Base-by-base conservation (phyloP, 495 filamentous ascomycete genomes). In the Stereocaulon alpinum region DNA sequence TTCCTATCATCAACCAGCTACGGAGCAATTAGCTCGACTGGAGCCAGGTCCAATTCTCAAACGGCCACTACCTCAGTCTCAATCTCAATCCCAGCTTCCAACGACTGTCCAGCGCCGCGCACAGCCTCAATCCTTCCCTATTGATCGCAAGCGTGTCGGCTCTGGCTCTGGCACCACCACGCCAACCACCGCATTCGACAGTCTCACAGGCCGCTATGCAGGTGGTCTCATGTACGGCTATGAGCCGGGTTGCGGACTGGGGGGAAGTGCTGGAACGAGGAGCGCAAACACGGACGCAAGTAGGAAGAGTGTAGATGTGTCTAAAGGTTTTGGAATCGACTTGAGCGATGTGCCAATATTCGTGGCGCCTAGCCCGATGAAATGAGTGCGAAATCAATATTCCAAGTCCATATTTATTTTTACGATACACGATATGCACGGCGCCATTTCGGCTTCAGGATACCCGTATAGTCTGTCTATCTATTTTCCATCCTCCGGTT, bases 151-250 rank as follows among this genome's bases (percentile, higher is more conserved):
- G 11, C 47, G 58, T 18, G 18, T 60, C 15, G 49, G 58, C 41
- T 60, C 58, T 37, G 34, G 34, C 12, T 37, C 34, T 27, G 30
- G 49, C 29, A 29, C 29, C 18, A 53, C 59, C 18, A 40, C 37
- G 14, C 45, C 40, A 27, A 58, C 57, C 12, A 34, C 20, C 27
- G 51, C 48, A 27, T 61, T 60, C 40, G 61, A 45, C 48, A 60
- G 51, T 18, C 62, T 70, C 14, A 43, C 61, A 22, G 73, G 71
- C 52, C 71, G 74, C 17, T 76, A 75, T 54, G 59, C 63, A 51
- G 75, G 75, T 27, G 73, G 75, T 11, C 58, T 76, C n/a, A 40
- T 63, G 24, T 77, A 75, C 56, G 74, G 72, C 10, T 77, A 70
- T 58, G 74, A 76, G 60, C 68, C 61, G 12, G 73, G 70, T 14